A percentile compares a stretch with the other conserved stretches of the same genome.
Conservation (phyloP, 1,284 basidiomycete species). For the Apiotrichum domesticum region DNA sequence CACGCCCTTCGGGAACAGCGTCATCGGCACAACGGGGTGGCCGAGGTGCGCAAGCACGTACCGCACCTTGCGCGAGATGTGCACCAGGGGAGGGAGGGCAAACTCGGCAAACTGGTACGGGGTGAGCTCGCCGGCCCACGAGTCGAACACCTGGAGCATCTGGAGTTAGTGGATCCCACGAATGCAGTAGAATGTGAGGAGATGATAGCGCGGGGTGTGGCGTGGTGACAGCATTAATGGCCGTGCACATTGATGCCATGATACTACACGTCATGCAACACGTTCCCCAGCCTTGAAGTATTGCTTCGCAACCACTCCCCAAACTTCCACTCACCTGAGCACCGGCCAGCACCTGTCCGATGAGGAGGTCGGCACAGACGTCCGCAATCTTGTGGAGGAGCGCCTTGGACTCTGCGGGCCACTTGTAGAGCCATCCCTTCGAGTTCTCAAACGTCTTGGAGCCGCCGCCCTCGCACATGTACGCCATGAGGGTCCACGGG, state of each 20-base stretch:
- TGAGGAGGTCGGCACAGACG: constrained; percentile 77
- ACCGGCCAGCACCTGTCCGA: constrained; percentile 85
- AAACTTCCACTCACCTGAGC: constrained; percentile 63
- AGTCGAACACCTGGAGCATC: constrained; percentile 93
- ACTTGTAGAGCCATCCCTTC: constrained; percentile 87
- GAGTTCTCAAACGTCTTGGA: constrained; percentile 80
- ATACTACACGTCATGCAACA: no score
- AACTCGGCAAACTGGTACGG: constrained; percentile 72
- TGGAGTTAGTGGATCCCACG: constrained; percentile 37
- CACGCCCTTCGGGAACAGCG: constrained; percentile 88
- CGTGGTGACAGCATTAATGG: no score
- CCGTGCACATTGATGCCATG: no score
- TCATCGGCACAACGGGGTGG: constrained; percentile 67
- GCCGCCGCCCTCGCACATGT: constrained; percentile 93
- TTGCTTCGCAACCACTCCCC: no score
- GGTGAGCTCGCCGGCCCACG: constrained; percentile 84
- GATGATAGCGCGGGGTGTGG: no score
- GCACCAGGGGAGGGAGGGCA: constrained; percentile 45
- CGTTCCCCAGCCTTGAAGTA: no score
- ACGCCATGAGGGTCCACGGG: constrained; percentile 93
- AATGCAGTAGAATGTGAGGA: no score
- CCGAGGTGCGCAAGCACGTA: constrained; percentile 54
- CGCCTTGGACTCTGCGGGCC: constrained; percentile 71
- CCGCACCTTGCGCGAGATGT: constrained; percentile 56
- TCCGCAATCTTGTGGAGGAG: constrained; percentile 71